Conservation (phyloP, 1,139 yeast genomes). For the Hyphopichia khmerensis region DNA sequence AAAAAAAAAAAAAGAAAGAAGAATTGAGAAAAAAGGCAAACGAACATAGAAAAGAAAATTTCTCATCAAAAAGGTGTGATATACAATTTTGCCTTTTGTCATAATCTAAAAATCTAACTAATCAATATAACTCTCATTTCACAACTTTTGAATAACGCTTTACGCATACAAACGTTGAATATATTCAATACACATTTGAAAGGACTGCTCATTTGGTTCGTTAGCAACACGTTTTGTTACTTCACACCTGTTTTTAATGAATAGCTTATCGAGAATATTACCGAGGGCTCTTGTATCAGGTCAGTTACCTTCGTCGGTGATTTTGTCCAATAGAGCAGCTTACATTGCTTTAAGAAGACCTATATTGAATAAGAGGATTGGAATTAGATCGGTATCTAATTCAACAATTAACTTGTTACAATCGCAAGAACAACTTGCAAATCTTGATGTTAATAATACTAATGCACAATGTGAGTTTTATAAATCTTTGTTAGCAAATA, state of each 20-base stretch:
- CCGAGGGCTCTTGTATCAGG: constrained; percentile 4
- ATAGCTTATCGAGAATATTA: constrained; percentile 8
- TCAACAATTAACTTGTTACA: constrained; percentile 49
- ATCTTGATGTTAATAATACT: constrained; percentile 66
- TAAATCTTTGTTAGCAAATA: constrained; percentile 63
- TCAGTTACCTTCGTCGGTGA: background rate
- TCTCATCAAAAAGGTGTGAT: background rate
- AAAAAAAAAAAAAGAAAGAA: background rate
- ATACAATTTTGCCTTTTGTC: background rate
- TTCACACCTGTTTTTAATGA: too few relatives aligned
- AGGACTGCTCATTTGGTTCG: too few relatives aligned
- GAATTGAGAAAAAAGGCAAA: background rate
- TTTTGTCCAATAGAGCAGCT: constrained; percentile 1
- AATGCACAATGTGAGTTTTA: constrained; percentile 80
- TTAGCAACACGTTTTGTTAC: too few relatives aligned
- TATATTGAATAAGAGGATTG: background rate
- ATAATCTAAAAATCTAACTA: background rate
- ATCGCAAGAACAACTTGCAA: constrained; percentile 79
- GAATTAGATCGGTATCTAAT: constrained; percentile 9
- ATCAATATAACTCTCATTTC: background rate
- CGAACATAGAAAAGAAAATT: background rate
- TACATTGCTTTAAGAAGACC: constrained; percentile 1
- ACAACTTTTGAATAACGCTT: background rate
- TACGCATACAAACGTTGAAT: background rate
- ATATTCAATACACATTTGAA: too few relatives aligned